Base-by-base conservation (phyloP, 257 asterid species). In the Solanum tacnaense region DNA sequence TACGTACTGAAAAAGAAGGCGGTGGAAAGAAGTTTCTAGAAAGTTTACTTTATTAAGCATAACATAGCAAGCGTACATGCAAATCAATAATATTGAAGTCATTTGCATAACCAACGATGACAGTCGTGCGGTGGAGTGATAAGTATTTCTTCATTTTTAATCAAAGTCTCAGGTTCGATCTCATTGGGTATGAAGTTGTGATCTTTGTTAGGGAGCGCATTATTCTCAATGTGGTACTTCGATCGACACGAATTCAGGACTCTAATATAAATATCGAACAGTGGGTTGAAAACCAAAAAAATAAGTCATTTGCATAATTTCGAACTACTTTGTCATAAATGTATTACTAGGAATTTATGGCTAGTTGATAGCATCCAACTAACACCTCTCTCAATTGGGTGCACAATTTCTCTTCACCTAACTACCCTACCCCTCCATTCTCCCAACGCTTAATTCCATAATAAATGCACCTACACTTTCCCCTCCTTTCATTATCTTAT, bases 291-390 rank as follows among this genome's bases (percentile, higher is more conserved):
- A 56, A 1, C 0, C 1, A 52, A 52, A 52, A 44, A 56, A 56
- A 56, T 18, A 56, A 56, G 75, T 68, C 36, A 31, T 32, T 32
- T 25, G 65, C 62, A 29, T 44, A 87, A 86, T 62, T 67, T 89
- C 92, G 86, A 94, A 90, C 95, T 23, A 89, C 93, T 88, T 86
- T 4, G 18, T 84, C 87, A 94, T 95, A 89, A 95, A 93, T 93
- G 94, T 91, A 38, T 82, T 16, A 82, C 20, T 5, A 78, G 23
- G 92, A 92, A 91, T 90, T 94, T 12, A 93, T 88, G 88, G 88
- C 85, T 23, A 27, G 83, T 88, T 91, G 49, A 84, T 89, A 89
- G 82, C 91, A 89, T 89, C 94, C 94, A 94, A 92, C 96, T 89
- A 88, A 31, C 89, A 81, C 60, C 70, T 60, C 84, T 88, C 89